Evolutionary conservation across 768 basidiomycete species (phyloP), one percentile per base, ranked within the genome.

Genomic region (Pholiota molesta): DNA sequence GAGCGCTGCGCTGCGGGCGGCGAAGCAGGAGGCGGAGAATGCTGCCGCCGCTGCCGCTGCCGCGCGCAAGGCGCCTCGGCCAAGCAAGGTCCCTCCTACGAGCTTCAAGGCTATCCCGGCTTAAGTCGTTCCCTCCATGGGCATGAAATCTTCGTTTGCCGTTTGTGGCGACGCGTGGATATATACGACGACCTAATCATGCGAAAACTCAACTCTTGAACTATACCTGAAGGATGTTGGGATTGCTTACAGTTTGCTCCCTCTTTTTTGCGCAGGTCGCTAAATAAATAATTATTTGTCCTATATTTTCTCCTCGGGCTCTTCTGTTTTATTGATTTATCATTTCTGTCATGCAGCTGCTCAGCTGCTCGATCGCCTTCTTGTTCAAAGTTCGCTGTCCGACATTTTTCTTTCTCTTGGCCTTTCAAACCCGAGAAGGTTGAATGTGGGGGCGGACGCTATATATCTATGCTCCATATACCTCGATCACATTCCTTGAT

Each of bases 1-100:
- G 72, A 92, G 88, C 66, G 91, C 93, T 2, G 75, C 85, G 6
- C 72, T 94, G 57, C 81, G 92, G 23, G 84, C 80, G 11, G 88
- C 87, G 63, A 92, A 92, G 78, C 79, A 84, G 75, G 88, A 83
- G 61, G 79, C 78, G 33, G 82, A 83, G 68, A 74, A 76, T n/a
- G 73, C 73, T 1, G 77, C 78, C 5, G 78, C 77, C n/a, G 73
- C 74, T 13, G 77, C 78, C n/a, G 78, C 76, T n/a, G 76, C 76
- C 31, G 74, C 75, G 16, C 77, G 74, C 65, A 79, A 79, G 67
- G 65, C 71, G 3, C 62, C 69, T n/a, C 69, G 73, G 28, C 37
- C 62, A 9, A 63, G 71, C 60, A 78, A 70, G 62, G 67, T 65
- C 11, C 65, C 63, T 5, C 74, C 77, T 23, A 77, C 78, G 59